Evolutionary conservation across 148 eudicot genomes (phyloP).

Genomic region (Drosera capensis): DNA sequence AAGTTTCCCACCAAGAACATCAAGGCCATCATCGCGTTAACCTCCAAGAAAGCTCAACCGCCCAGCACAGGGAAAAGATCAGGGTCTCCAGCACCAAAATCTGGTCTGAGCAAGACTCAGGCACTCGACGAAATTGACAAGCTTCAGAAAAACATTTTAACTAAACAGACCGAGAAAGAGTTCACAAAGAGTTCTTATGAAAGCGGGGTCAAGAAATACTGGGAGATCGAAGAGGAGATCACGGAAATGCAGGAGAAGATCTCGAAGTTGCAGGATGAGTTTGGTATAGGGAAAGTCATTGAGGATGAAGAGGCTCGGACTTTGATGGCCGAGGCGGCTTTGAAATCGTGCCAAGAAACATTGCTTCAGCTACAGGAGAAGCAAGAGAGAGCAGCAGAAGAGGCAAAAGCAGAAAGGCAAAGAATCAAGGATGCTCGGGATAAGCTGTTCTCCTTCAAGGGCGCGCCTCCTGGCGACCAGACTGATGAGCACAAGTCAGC

Average conservation of each 20-base stretch:
- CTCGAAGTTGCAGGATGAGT: slow-evolving; percentile 67
- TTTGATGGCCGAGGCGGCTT: slow-evolving; percentile 73
- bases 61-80: slow-evolving; percentile 9
- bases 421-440: slow-evolving; percentile 44
- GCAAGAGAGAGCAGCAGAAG: slow-evolving; percentile 36
- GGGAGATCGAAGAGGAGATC: slow-evolving; percentile 58
- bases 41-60: slow-evolving; percentile 10
- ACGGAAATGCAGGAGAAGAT: slow-evolving; percentile 54
- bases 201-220: slow-evolving; percentile 52
- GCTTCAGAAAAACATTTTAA: slow-evolving; percentile 65
- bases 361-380: slow-evolving; percentile 56
- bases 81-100: slow-evolving; percentile 18
- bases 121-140: slow-evolving; percentile 74
- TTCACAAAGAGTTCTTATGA: slow-evolving; percentile 78
- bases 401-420: slow-evolving; percentile 38
- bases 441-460: slow-evolving; percentile 36
- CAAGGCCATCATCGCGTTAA: slow-evolving; percentile 40
- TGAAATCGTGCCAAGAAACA: slow-evolving; percentile 61
- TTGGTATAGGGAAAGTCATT: slow-evolving; percentile 36
- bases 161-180: slow-evolving; percentile 76
- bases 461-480: slow-evolving; percentile 16
- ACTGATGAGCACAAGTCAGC: slow-evolving; percentile 9
- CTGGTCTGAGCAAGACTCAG: slow-evolving; percentile 56
- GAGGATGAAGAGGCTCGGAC: slow-evolving; percentile 77
- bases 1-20: slow-evolving; percentile 37